Percentiles rank a stretch among this genome's conserved stretches.
Conservation (phyloP, 805 yeast species). For the Zygotorulaspora chibaensis region DNA sequence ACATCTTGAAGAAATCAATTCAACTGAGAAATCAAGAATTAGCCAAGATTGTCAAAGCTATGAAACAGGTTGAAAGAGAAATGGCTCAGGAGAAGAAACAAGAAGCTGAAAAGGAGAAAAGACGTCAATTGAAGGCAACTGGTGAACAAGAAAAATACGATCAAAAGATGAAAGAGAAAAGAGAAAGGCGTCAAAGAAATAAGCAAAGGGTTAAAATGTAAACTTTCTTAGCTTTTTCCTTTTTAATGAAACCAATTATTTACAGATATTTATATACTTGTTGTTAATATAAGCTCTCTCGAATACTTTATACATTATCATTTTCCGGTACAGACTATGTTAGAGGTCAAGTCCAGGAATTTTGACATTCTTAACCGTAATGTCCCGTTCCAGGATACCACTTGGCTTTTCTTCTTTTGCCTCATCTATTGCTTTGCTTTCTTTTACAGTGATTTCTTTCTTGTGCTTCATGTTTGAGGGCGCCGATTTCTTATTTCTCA, state of each 20-base stretch:
- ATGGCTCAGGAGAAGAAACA: slow-evolving; percentile 65
- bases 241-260: slow-evolving; percentile 2
- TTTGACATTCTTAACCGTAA: slow-evolving; percentile 26
- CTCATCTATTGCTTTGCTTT: neutral
- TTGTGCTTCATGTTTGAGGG: neutral
- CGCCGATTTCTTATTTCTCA: slow-evolving; percentile 2
- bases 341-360: slow-evolving; percentile 30
- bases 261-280: slow-evolving; percentile 3
- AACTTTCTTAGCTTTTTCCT: slow-evolving; percentile 1
- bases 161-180: slow-evolving; percentile 75
- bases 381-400: slow-evolving; percentile 17
- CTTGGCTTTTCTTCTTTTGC: slow-evolving; percentile 6
- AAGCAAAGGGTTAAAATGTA: slow-evolving; percentile 49
- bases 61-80: slow-evolving; percentile 64
- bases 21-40: slow-evolving; percentile 74
- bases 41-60: slow-evolving; percentile 62
- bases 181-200: slow-evolving; percentile 66
- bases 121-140: slow-evolving; percentile 54
- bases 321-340: neutral
- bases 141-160: slow-evolving; percentile 76
- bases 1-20: slow-evolving; percentile 68
- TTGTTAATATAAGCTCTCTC: neutral
- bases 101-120: slow-evolving; percentile 61
- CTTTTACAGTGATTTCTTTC: slow-evolving; percentile 1
- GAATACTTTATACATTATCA: neutral